These are phyloP conservation scores for Rhodamnia rubescens DNA, from an alignment of 345 rosid species.

Conservation along the genomic window DNA sequence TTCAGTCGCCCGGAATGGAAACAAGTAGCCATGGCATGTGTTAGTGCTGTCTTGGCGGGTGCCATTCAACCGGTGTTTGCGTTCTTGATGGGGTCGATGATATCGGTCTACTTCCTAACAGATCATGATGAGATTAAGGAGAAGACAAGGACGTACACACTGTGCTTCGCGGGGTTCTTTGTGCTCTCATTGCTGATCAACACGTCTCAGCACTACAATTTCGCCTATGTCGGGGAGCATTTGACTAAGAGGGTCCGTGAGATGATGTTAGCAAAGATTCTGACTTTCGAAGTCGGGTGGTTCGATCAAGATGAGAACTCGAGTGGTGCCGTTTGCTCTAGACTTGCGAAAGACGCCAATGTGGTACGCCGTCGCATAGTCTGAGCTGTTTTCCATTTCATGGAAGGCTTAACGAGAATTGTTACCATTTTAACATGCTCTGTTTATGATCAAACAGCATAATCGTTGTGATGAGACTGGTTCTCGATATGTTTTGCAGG, in stretches of 20 bases:
- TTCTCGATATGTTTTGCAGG: neutral
- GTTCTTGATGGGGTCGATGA: neutral
- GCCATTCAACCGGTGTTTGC: neutral
- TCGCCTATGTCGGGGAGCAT: conserved; percentile 21
- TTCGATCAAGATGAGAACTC: conserved; percentile 26
- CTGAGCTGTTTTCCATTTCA: neutral
- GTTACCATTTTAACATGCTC: neutral
- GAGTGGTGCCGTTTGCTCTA: conserved; percentile 22
- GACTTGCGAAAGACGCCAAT: conserved; percentile 22
- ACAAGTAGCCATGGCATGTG: conserved; percentile 2
- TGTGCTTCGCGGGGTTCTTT: neutral
- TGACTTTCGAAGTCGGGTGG: conserved; percentile 31
- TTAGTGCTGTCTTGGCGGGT: neutral
- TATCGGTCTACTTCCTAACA: neutral
- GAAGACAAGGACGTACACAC: neutral
- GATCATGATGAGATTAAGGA: neutral
- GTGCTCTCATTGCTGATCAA: neutral
- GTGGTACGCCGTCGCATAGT: conserved; percentile 6
- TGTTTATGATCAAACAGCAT: neutral
- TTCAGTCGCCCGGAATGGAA: conserved; percentile 24
- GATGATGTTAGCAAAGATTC: conserved; percentile 19
- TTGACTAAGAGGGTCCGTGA: conserved; percentile 24
- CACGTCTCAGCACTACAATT: conserved; percentile 21
- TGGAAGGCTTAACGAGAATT: neutral
- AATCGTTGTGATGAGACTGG: neutral